Base-by-base conservation (phyloP, 1,284 basidiomycete genomes). In the Neolentinus lepideus region DNA sequence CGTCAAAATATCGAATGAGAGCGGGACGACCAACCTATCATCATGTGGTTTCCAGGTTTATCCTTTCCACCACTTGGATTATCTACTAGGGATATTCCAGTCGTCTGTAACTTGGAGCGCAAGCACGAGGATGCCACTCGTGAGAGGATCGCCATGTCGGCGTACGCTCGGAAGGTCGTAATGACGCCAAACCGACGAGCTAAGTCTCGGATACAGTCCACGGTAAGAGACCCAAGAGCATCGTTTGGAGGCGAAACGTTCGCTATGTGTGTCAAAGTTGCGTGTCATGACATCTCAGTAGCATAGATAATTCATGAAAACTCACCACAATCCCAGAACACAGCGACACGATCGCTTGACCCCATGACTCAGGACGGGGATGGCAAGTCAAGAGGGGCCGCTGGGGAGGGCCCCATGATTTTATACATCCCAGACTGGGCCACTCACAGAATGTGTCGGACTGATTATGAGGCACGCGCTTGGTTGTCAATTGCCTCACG, bases 31-130 rank as follows among this genome's bases (percentile, higher is more conserved):
- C 38, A 56, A 67, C 67, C 64, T 46, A 68, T 63, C 64, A 77
- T 72, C 67, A 74, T 75, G 59, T 76, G 75, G 58, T 72, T 69
- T 11, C 67, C 69, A 2, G 71, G 71, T 51, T 74, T 72, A 55
- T 74, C 74, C 33, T 67, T 65, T 6, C 71, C 74, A 59, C 71
- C 69, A 53, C 72, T 68, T 1, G 74, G 75, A 58, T 75, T 78
- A 58, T 80, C 74, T 14, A 72, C 70, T 16, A 73, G 56, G 3
- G 69, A 67, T 1, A 74, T 67, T 9, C 73, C 72, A 45, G 69
- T 71, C 6, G 67, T 66, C 24, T 71, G 70, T 1, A 78, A 65
- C 54, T 75, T 74, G 1, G 72, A 76, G 47, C 47, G 47, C 6
- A 22, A 26, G 4, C n/a, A 9, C 6, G 22, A 6, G 12, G 47